Evolutionary conservation across 2,329 filamentous ascomycete species (phyloP).

Genomic region (Ceratocystiopsis minuta): DNA sequence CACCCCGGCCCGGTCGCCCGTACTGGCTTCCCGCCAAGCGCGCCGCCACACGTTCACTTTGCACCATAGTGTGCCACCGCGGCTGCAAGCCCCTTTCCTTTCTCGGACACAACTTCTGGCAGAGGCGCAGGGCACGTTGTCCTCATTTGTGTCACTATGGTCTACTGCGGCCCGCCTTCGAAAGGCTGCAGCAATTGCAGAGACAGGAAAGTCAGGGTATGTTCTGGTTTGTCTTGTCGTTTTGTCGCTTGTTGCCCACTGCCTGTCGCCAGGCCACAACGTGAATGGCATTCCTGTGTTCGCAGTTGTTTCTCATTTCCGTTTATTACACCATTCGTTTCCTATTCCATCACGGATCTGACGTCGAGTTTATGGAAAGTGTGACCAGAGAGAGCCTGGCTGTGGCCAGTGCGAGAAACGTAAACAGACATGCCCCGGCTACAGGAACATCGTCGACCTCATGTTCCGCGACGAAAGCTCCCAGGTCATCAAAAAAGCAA

Average conservation of each 20-base stretch:
- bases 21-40: no score
- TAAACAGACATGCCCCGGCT: conserved; percentile 33
- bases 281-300: neutral
- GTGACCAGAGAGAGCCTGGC: conserved; percentile 31
- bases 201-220: conserved; percentile 36
- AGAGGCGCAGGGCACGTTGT: neutral
- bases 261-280: neutral
- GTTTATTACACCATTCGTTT: neutral
- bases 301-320: neutral
- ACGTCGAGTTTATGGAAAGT: conserved; percentile 21
- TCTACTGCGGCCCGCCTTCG: conserved; percentile 39
- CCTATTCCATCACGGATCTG: no score
- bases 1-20: no score
- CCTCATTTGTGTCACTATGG: conserved; percentile 21
- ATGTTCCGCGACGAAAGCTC: conserved; percentile 40
- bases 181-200: conserved; percentile 38
- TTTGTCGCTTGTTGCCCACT: neutral
- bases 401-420: conserved; percentile 38
- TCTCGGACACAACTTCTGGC: neutral
- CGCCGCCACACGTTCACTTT: no score
- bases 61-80: neutral
- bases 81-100: neutral
- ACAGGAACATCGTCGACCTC: conserved; percentile 35
- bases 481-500: conserved; percentile 35
- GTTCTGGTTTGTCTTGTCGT: no score